phyloP scores from a whole-genome alignment of 2,329 filamentous ascomycete genomes.

The Colletotrichum magnum region DNA sequence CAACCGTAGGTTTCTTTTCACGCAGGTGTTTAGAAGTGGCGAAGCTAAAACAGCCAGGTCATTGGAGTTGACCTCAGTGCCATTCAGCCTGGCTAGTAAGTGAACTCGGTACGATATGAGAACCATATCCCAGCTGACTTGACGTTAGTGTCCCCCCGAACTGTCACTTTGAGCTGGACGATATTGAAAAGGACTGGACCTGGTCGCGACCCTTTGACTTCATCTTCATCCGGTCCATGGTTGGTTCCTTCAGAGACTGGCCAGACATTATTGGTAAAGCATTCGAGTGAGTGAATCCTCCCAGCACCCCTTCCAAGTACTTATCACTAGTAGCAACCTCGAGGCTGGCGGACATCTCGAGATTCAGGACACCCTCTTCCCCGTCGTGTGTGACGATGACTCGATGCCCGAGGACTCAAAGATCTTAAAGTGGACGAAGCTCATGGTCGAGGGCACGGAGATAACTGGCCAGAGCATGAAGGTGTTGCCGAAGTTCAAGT shows the following conservation, averaged over 20 bases:
- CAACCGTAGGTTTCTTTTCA: conserved; percentile 41
- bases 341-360: conserved; percentile 53
- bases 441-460: conserved; percentile 48
- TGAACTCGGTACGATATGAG: conserved; percentile 6
- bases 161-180: conserved; percentile 58
- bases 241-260: conserved; percentile 40
- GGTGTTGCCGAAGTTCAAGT: conserved; percentile 50
- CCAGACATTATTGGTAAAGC: conserved; percentile 40
- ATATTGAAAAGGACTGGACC: conserved; percentile 52
- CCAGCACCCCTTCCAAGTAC: conserved; percentile 44
- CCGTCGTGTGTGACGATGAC: conserved; percentile 49
- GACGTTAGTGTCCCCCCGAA: conserved; percentile 56
- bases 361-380: conserved; percentile 47
- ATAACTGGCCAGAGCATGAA: conserved; percentile 48
- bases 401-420: conserved; percentile 47
- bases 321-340: conserved; percentile 46
- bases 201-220: conserved; percentile 51
- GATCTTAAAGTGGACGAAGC: conserved; percentile 47
- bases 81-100: conserved; percentile 50
- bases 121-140: conserved; percentile 42
- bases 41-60: conserved; percentile 31
- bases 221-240: conserved; percentile 4
- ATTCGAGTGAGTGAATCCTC: conserved; percentile 35
- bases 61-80: conserved; percentile 51
- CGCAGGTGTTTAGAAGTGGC: no score